Conservation (phyloP, 139 green algal species). For the Chlorella vulgaris region DNA sequence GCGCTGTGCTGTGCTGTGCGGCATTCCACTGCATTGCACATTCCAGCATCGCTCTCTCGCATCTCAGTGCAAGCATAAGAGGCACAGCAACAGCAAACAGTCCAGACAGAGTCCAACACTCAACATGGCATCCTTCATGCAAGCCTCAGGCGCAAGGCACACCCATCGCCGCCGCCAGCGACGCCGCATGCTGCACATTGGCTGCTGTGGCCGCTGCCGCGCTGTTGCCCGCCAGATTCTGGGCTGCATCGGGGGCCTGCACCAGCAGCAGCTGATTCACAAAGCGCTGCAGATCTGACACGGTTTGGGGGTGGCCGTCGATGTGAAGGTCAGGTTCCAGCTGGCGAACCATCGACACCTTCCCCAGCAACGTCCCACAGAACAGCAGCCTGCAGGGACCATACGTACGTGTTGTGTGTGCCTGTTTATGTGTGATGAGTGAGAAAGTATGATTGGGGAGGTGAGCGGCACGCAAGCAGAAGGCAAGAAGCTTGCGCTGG, state of each 20-base stretch:
- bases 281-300: conserved; percentile 33
- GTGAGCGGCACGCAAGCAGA: no score
- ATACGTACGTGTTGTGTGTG: no score
- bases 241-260: neutral
- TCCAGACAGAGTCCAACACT: neutral
- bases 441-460: no score
- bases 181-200: conserved; percentile 25
- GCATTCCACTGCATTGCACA: no score
- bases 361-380: conserved; percentile 78
- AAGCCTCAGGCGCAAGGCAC: neutral
- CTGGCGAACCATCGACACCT: conserved; percentile 81
- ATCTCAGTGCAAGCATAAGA: neutral
- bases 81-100: neutral
- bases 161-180: neutral
- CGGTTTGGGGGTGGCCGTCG: conserved; percentile 62
- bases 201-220: neutral
- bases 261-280: conserved; percentile 28
- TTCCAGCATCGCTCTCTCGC: no score
- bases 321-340: conserved; percentile 86
- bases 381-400: conserved; percentile 64
- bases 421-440: no score
- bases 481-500: no score
- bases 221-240: neutral
- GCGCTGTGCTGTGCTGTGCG: no score
- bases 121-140: neutral